These are phyloP conservation scores for Camillea tinctor DNA, from an alignment of 2,329 filamentous ascomycete species.

Conservation along the genomic window DNA sequence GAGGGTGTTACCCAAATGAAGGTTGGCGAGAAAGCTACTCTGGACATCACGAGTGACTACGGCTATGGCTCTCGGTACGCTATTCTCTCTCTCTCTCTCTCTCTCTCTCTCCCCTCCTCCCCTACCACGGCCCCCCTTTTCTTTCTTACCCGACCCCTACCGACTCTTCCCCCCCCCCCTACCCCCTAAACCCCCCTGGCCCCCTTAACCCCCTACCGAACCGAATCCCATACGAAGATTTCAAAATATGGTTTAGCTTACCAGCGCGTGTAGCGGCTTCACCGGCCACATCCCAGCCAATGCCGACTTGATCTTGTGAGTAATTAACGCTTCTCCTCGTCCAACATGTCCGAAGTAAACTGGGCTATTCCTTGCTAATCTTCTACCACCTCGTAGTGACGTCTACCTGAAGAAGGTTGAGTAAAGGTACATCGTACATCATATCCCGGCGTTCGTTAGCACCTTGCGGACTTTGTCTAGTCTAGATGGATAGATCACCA, in stretches of 20 bases:
- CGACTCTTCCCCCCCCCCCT: too few relatives aligned
- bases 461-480: not conserved
- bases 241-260: slow-evolving; percentile 9
- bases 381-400: slow-evolving; percentile 3
- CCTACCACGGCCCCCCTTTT: not conserved
- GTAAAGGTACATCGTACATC: slow-evolving; percentile 2
- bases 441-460: not conserved
- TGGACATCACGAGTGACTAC: slow-evolving; percentile 65
- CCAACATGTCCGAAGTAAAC: not conserved
- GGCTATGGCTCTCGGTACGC: slow-evolving; percentile 35
- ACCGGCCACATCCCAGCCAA: slow-evolving; percentile 27
- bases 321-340: not conserved
- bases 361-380: not conserved
- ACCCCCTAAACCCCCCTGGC: too few relatives aligned
- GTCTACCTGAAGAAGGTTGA: slow-evolving; percentile 14
- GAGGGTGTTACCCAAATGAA: slow-evolving; percentile 84
- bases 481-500: not conserved
- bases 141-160: too few relatives aligned
- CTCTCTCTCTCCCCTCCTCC: not conserved
- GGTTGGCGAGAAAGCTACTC: slow-evolving; percentile 82
- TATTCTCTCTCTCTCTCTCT: not conserved
- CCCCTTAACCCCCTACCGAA: too few relatives aligned
- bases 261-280: slow-evolving; percentile 21
- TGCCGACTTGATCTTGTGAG: slow-evolving; percentile 22
- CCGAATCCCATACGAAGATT: not conserved